A percentile compares a stretch with the other conserved stretches of the same genome.
phyloP scores from a whole-genome alignment of 768 basidiomycete species.

The Pisolithus microcarpus region DNA sequence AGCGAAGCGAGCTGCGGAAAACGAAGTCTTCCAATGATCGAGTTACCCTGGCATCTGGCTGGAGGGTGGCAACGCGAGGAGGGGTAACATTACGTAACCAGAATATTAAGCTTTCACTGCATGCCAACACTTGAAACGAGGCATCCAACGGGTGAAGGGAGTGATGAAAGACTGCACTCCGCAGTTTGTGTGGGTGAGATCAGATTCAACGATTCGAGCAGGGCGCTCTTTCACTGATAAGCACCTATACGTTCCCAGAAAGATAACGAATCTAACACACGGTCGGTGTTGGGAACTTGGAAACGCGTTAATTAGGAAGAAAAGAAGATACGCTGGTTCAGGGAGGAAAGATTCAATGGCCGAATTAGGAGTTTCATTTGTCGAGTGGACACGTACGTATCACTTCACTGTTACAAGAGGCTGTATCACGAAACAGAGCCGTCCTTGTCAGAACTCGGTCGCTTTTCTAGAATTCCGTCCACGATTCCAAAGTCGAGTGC shows the following conservation, averaged over 20 bases:
- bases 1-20: neutral
- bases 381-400: slow-evolving; percentile 5
- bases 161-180: slow-evolving; percentile 13
- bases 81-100: slow-evolving; percentile 13
- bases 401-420: neutral
- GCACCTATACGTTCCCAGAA: neutral
- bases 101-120: slow-evolving; percentile 7
- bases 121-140: slow-evolving; percentile 12
- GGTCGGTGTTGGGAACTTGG: too few relatives aligned
- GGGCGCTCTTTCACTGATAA: neutral
- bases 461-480: slow-evolving; percentile 81
- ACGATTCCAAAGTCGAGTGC: slow-evolving; percentile 89
- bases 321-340: neutral
- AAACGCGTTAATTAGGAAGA: too few relatives aligned
- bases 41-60: neutral
- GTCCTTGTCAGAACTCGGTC: slow-evolving; percentile 47
- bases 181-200: slow-evolving; percentile 25
- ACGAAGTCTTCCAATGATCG: neutral
- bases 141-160: slow-evolving; percentile 1
- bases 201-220: neutral
- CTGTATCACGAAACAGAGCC: slow-evolving; percentile 13
- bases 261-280: neutral
- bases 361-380: slow-evolving; percentile 5
- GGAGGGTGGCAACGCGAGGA: neutral
- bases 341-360: slow-evolving; percentile 4